phyloP scores from a whole-genome alignment of 2,329 filamentous ascomycete genomes.

The Fusarium neocosmosporiellum region DNA sequence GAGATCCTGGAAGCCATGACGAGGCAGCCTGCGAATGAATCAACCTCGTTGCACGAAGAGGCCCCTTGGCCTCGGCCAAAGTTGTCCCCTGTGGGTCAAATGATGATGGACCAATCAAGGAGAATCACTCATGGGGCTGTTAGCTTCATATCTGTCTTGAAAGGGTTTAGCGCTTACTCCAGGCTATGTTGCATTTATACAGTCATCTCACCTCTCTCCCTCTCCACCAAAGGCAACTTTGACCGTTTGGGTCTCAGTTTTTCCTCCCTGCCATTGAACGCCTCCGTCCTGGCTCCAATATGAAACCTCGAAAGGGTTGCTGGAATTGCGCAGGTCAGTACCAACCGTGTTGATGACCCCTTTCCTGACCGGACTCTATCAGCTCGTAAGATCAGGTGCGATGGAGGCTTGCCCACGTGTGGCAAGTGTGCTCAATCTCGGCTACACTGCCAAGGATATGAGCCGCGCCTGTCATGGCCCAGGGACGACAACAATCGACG shows the following conservation, averaged over 20 bases:
- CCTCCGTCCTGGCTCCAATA: background rate
- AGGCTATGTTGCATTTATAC: background rate
- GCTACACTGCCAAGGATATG: slow-evolving; percentile 26
- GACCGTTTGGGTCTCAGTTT: background rate
- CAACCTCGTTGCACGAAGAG: background rate
- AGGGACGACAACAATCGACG: slow-evolving; percentile 21
- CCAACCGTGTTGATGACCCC: background rate
- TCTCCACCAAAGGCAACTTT: slow-evolving; percentile 18
- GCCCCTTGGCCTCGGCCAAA: slow-evolving; percentile 16
- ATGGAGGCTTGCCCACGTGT: slow-evolving; percentile 22
- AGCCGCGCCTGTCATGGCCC: slow-evolving; percentile 34
- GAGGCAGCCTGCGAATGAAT: background rate
- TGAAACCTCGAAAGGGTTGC: slow-evolving; percentile 28
- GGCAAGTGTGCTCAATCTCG: slow-evolving; percentile 12
- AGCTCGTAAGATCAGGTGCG: slow-evolving; percentile 38
- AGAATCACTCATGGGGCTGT: background rate
- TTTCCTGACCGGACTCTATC: background rate
- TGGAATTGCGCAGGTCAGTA: slow-evolving; percentile 37
- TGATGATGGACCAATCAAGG: background rate
- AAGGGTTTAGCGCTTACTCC: slow-evolving; percentile 2
- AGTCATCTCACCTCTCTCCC: background rate
- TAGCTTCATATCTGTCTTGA: background rate
- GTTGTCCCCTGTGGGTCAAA: slow-evolving; percentile 23
- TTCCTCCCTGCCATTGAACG: no score
- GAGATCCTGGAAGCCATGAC: background rate